phyloP scores from a whole-genome alignment of 305 asterid genomes.

The Fraxinus dipetala region DNA sequence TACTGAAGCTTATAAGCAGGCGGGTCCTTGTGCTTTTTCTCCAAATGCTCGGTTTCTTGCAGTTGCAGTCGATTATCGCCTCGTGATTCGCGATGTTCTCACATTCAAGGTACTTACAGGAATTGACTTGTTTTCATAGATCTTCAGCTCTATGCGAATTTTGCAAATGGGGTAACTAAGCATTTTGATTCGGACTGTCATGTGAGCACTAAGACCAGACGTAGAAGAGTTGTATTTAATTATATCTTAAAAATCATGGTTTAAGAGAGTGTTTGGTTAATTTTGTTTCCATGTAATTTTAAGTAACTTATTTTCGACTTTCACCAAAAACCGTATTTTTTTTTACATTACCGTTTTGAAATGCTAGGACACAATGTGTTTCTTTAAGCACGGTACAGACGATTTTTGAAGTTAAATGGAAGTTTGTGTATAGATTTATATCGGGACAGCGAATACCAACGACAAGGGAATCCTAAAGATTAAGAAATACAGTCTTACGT shows the following conservation, averaged over 20 bases:
- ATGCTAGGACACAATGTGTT: not conserved
- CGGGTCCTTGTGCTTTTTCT: slow-evolving; percentile 87
- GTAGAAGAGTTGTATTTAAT: not conserved
- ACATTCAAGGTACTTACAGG: slow-evolving; percentile 61
- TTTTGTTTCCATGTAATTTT: not conserved
- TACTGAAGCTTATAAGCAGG: slow-evolving; percentile 77
- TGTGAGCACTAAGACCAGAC: not conserved
- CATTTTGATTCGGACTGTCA: not conserved
- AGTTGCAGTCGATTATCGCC: slow-evolving; percentile 86
- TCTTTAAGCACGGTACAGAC: not conserved
- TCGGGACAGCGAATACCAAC: not conserved
- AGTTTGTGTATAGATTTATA: not conserved
- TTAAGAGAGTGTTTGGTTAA: not conserved
- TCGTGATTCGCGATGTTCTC: slow-evolving; percentile 87
- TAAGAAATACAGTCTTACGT: not conserved
- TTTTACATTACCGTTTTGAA: not conserved
- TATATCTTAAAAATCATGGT: not conserved
- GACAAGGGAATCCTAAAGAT: not conserved
- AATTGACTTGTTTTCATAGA: not conserved
- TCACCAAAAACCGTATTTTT: not conserved
- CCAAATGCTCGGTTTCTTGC: slow-evolving; percentile 84
- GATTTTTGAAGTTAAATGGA: not conserved
- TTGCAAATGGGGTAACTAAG: slow-evolving; percentile 6
- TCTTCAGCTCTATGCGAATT: not conserved
- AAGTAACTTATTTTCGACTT: not conserved